These are phyloP conservation scores for Lentinula sp. DNA, from an alignment of 768 basidiomycete species.

Conservation along the genomic window DNA sequence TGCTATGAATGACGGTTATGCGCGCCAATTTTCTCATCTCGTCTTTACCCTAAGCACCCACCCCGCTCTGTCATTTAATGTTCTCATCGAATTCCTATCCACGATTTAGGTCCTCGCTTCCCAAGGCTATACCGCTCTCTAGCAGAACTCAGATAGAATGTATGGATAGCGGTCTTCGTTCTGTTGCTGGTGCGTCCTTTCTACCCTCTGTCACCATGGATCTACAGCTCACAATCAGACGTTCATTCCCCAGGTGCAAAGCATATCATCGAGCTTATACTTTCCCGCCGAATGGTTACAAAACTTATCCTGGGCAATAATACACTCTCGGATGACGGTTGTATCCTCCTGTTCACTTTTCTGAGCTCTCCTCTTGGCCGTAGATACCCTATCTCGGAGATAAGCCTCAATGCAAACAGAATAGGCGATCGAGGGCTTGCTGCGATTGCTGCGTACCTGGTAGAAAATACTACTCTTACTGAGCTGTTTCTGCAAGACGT, in stretches of 20 bases:
- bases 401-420: constrained; percentile 50
- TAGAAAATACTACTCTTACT: constrained; percentile 36
- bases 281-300: constrained; percentile 38
- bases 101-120: not conserved
- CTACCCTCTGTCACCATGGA: not conserved
- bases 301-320: constrained; percentile 54
- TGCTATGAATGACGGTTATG: not conserved
- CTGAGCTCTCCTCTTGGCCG: constrained; percentile 42
- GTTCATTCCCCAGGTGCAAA: constrained; percentile 38
- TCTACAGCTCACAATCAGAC: not conserved
- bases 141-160: constrained; percentile 18
- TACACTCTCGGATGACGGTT: constrained; percentile 52
- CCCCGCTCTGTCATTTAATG: not conserved
- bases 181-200: constrained; percentile 16
- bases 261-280: constrained; percentile 41
- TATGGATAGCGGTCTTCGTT: constrained; percentile 20
- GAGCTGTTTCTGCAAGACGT: constrained; percentile 57
- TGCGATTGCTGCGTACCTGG: constrained; percentile 47
- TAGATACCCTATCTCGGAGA: constrained; percentile 42
- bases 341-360: constrained; percentile 46
- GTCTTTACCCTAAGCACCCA: not conserved
- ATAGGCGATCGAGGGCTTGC: constrained; percentile 51
- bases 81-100: not conserved
- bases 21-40: not conserved
- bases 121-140: not conserved